Conservation (phyloP, 2,329 filamentous ascomycete species). For the Colletotrichum theobromicola region DNA sequence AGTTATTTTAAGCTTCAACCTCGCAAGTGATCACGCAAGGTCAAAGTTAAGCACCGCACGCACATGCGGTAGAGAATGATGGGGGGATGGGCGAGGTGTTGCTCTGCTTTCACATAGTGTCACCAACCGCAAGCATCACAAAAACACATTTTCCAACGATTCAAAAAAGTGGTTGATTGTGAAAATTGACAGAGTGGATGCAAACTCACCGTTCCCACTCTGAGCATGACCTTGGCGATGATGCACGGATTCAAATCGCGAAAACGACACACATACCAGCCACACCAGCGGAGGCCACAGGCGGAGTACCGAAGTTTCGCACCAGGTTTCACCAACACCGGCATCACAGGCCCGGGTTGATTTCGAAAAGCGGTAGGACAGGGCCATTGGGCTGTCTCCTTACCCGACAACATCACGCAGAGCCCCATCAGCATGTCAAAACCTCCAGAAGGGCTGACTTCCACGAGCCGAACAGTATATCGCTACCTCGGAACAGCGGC, state of each 20-base stretch:
- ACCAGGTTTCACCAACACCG: constrained; percentile 2
- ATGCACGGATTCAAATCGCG: background rate
- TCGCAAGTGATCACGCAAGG: background rate
- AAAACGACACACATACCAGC: background rate
- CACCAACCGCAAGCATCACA: background rate
- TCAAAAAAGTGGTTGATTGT: background rate
- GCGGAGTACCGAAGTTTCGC: constrained; percentile 10
- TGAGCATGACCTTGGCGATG: background rate
- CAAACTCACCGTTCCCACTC: background rate
- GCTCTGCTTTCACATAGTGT: background rate
- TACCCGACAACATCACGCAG: background rate
- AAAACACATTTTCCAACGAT: background rate
- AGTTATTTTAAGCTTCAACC: background rate
- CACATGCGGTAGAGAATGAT: background rate
- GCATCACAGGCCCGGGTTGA: background rate
- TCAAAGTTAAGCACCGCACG: background rate
- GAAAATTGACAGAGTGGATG: background rate
- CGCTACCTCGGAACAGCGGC: background rate
- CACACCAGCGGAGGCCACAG: background rate
- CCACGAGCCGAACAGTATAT: background rate
- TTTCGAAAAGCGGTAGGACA: background rate
- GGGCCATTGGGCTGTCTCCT: background rate
- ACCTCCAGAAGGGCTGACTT: background rate
- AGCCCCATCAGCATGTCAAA: background rate
- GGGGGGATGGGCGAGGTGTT: background rate